These are phyloP conservation scores for Populus simonii DNA, from an alignment of 345 rosid species.

Conservation along the genomic window DNA sequence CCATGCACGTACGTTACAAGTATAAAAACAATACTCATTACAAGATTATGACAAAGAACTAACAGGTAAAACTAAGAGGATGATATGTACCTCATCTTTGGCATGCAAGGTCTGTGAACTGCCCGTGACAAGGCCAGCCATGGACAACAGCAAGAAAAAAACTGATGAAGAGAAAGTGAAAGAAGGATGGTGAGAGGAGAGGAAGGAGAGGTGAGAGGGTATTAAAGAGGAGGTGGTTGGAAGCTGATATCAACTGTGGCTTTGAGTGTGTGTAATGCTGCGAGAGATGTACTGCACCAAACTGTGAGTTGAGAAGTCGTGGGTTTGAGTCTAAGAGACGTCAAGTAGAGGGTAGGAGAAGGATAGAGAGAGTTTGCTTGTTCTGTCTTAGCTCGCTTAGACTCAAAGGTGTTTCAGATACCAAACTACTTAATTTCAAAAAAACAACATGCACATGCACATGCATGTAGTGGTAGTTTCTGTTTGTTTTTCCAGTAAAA, in stretches of 20 bases:
- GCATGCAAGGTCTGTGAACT: slow-evolving; percentile 32
- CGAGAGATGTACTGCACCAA: slow-evolving; percentile 43
- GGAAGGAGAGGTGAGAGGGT: slow-evolving; percentile 3
- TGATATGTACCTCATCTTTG: slow-evolving; percentile 32
- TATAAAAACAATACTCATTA: not conserved
- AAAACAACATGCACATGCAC: not conserved
- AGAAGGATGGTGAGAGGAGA: slow-evolving; percentile 23
- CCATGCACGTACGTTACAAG: slow-evolving; percentile 2
- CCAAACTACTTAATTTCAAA: not conserved
- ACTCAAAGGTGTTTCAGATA: slow-evolving; percentile 24
- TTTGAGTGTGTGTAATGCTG: not conserved
- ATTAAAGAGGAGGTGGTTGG: not conserved
- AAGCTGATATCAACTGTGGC: not conserved
- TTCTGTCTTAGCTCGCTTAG: slow-evolving; percentile 22
- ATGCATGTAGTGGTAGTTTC: too few species aligned
- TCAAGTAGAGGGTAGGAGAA: slow-evolving; percentile 18
- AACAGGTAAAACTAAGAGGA: slow-evolving; percentile 4
- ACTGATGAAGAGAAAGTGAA: slow-evolving; percentile 13
- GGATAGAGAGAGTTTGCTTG: slow-evolving; percentile 17
- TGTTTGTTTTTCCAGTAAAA: too few species aligned
- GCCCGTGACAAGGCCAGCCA: slow-evolving; percentile 47
- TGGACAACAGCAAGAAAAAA: slow-evolving; percentile 26
- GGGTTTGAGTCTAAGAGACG: slow-evolving; percentile 64
- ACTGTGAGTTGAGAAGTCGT: slow-evolving; percentile 81
- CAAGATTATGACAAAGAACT: not conserved